Evolutionary conservation across 2,329 filamentous ascomycete genomes (phyloP), one percentile per base, ranked within the genome.

Genomic region (Neofusicoccum sp.): DNA sequence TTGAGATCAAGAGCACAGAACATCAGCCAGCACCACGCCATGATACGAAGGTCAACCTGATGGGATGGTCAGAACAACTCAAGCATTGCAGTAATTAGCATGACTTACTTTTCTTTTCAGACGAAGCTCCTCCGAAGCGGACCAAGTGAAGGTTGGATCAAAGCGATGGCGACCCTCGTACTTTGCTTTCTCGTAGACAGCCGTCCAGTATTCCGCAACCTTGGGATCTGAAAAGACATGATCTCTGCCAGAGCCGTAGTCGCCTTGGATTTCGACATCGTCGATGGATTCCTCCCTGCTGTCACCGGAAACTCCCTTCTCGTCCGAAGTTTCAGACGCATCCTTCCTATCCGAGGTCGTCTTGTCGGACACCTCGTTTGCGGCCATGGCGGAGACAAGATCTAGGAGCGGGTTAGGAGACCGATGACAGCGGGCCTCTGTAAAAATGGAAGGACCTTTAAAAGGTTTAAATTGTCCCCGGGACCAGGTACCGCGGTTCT

Each of bases 141-240:
- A 34, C 78, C 78, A 81, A 44, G 78, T 75, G 47, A 78, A 74
- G 0, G 76, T 70, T 0, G 76, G 78, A 60, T 82, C 79, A 72
- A 78, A 82, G 9, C 77, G 75, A 67, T 80, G 78, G 38, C 75
- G 70, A 11, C 79, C 78, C 67, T 82, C 80, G 66, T 84, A 77
- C 71, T 74, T 63, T 1, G 82, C 81, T 6, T 80, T 79, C 63
- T 86, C 82, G 62, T 86, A 86, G 4, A 84, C 68, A 4, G 72
- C 72, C 2, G 76, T 74, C 79, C 82, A 86, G 65, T 82, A 78
- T n/a, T 81, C 78, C 1, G 82, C 82, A 2, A 82, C 73, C 3
- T 75, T 73, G 2, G 81, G 78, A 53, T 85, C 81, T 0, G 78
- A 73, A 65, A 86, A 86, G 20, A 26, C 20, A 14, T 62, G 61